phyloP scores from a whole-genome alignment of 345 rosid species.

The Adansonia digitata region DNA sequence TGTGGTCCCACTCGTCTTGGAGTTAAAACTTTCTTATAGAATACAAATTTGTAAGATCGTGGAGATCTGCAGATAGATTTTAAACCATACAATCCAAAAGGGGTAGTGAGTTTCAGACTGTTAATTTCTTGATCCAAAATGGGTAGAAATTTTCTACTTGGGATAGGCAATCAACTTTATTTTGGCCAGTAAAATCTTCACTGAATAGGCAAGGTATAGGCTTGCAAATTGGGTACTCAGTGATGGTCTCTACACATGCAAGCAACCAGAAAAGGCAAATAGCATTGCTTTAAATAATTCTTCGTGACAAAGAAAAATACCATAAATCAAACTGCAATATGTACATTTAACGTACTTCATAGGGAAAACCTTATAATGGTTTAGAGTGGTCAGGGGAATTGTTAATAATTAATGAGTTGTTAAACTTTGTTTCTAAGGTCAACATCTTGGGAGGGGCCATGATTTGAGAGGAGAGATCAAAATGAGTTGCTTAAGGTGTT shows the following conservation, averaged over 20 bases:
- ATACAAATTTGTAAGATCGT: background rate
- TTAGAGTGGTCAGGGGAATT: constrained; percentile 6
- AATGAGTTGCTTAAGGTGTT: background rate
- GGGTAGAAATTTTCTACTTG: background rate
- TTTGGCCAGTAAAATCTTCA: background rate
- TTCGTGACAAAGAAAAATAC: background rate
- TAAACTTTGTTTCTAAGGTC: constrained; percentile 23
- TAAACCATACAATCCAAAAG: background rate
- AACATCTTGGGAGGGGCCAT: constrained; percentile 24
- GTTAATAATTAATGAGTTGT: constrained; percentile 15
- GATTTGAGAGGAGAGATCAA: background rate
- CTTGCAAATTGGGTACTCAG: background rate
- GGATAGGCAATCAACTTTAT: background rate
- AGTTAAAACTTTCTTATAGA: background rate
- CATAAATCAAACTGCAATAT: background rate
- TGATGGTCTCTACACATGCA: background rate
- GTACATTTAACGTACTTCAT: background rate
- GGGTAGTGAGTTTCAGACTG: background rate
- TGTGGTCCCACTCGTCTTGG: background rate
- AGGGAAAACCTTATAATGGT: background rate
- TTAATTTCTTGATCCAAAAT: background rate
- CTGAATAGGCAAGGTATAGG: background rate
- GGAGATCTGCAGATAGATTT: background rate
- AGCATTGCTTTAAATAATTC: background rate
- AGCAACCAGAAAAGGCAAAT: background rate